Evolutionary conservation across 768 basidiomycete genomes (phyloP).

Genomic region (Mycena galericulata): DNA sequence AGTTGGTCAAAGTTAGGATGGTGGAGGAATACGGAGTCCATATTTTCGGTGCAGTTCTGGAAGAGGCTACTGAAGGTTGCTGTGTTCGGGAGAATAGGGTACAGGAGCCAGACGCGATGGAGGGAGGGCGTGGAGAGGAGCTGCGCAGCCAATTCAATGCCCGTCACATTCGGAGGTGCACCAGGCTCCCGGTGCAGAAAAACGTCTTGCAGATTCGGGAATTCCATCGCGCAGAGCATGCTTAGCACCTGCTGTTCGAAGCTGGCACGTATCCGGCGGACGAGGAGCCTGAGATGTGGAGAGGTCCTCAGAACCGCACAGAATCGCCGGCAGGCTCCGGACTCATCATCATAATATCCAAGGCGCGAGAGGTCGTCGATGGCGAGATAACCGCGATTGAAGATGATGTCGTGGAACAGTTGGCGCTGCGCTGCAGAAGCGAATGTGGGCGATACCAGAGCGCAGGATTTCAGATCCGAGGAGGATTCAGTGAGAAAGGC

Average conservation of each 20-base stretch:
- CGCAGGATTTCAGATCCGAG: no score
- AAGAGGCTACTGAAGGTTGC: slow-evolving; percentile 14
- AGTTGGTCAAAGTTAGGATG: not conserved
- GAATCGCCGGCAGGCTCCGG: not conserved
- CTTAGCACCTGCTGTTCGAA: not conserved
- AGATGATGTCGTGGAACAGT: slow-evolving; percentile 19
- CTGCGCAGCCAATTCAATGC: slow-evolving; percentile 1
- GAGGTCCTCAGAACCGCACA: slow-evolving; percentile 7
- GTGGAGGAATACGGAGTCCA: slow-evolving; percentile 3
- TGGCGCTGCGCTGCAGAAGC: slow-evolving; percentile 13
- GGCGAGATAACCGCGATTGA: slow-evolving; percentile 13
- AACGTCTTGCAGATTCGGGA: slow-evolving; percentile 17
- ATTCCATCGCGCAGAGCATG: not conserved
- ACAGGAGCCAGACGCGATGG: slow-evolving; percentile 2
- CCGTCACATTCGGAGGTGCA: not conserved
- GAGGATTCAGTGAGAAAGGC: no score
- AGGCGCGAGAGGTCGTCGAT: slow-evolving; percentile 11
- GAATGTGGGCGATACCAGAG: not conserved
- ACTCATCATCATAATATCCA: not conserved
- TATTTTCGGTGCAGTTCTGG: not conserved
- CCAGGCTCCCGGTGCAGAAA: not conserved
- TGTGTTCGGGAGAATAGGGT: not conserved
- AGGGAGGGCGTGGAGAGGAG: slow-evolving; percentile 2
- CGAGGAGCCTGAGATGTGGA: slow-evolving; percentile 1
- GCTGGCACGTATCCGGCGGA: slow-evolving; percentile 15